These are phyloP conservation scores for Talaromyces sp. DNA, from an alignment of 2,329 filamentous ascomycete species.

Conservation along the genomic window DNA sequence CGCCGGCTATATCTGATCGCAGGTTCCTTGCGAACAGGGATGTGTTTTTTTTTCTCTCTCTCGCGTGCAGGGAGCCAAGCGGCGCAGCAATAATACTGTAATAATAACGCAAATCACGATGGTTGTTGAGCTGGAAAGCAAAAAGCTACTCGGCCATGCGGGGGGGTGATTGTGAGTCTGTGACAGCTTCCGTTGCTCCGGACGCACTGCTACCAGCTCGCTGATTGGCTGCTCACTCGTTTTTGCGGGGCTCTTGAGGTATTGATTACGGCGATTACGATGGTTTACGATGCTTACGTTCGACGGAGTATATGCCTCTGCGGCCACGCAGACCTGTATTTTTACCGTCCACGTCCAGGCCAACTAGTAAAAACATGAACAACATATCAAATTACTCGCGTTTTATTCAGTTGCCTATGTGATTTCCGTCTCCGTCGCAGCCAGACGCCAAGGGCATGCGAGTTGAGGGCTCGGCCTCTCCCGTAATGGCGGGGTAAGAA, in stretches of 20 bases:
- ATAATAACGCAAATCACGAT: background rate
- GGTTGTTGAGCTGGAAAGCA: background rate
- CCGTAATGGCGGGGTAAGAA: background rate
- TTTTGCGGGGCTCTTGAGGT: background rate
- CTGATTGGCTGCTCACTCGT: background rate
- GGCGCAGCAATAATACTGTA: background rate
- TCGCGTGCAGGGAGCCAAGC: background rate
- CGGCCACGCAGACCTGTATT: background rate
- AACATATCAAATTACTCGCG: background rate
- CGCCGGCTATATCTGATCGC: background rate
- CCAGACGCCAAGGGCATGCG: too few species aligned
- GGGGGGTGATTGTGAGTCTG: background rate
- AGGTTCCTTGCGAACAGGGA: background rate
- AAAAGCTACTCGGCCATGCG: background rate
- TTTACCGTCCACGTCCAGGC: background rate
- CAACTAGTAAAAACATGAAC: background rate
- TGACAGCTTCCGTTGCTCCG: conserved; percentile 7
- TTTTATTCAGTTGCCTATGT: background rate
- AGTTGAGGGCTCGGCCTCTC: background rate
- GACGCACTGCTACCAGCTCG: background rate
- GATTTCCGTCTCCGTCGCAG: background rate
- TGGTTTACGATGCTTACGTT: background rate
- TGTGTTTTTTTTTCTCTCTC: background rate
- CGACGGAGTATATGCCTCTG: background rate
- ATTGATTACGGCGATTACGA: background rate